phyloP scores from a whole-genome alignment of 257 asterid genomes.

The Salvia hispanica region DNA sequence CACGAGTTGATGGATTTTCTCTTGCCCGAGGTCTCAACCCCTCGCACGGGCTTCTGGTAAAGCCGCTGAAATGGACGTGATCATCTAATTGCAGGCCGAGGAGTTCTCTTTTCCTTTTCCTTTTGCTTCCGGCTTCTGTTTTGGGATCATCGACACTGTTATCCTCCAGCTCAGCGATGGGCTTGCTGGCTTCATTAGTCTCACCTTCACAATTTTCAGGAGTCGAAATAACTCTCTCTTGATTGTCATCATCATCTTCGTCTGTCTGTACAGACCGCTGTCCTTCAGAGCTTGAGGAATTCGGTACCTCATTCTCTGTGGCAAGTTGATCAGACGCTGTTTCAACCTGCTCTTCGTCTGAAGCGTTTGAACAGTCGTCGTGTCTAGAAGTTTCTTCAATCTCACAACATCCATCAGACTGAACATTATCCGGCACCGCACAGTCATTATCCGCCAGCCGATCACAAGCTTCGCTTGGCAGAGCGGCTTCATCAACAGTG shows the following conservation, averaged over 20 bases:
- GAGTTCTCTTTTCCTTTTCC: conserved; percentile 69
- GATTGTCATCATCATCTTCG: conserved; percentile 33
- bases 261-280: conserved; percentile 28
- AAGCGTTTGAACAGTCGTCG: conserved; percentile 34
- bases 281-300: conserved; percentile 33
- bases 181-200: conserved; percentile 16
- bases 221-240: conserved; percentile 33
- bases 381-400: conserved; percentile 35
- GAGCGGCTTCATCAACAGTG: conserved; percentile 24
- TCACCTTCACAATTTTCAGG: conserved; percentile 31
- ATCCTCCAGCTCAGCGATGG: conserved; percentile 26
- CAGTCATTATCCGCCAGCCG: conserved; percentile 32
- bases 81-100: conserved; percentile 39
- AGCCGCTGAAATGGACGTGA: conserved; percentile 38
- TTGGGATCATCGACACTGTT: conserved; percentile 30
- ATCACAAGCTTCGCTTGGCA: conserved; percentile 31
- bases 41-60: conserved; percentile 86
- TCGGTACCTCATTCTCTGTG: conserved; percentile 26
- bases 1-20: conserved; percentile 29
- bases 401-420: conserved; percentile 33
- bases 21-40: conserved; percentile 76
- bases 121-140: conserved; percentile 44
- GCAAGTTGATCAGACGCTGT: conserved; percentile 26
- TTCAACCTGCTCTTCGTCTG: no score
- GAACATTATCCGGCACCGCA: conserved; percentile 25